phyloP scores from a whole-genome alignment of 441 rosid genomes.

The Adansonia grandidieri region DNA sequence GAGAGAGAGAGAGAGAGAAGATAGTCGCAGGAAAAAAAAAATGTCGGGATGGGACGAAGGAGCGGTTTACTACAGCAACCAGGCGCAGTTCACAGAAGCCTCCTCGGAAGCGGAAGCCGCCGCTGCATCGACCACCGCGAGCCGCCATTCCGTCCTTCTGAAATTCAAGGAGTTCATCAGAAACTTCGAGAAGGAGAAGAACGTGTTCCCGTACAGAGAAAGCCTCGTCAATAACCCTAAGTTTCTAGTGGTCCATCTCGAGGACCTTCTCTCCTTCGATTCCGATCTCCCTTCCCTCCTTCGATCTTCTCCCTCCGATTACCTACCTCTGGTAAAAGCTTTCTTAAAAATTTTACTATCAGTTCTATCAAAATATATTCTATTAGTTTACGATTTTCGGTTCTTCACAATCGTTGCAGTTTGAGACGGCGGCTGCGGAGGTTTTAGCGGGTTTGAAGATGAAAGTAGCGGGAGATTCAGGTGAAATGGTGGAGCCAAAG shows the following conservation, averaged over 20 bases:
- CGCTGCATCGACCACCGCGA: slow-evolving; percentile 60
- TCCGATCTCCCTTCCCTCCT: slow-evolving; percentile 79
- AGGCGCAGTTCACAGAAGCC: slow-evolving; percentile 70
- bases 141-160: slow-evolving; percentile 78
- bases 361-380: neutral
- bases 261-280: slow-evolving; percentile 82
- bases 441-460: slow-evolving; percentile 77
- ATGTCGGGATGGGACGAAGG: slow-evolving; percentile 99
- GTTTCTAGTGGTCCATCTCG: slow-evolving; percentile 67
- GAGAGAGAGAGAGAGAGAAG: neutral
- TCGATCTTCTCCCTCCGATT: slow-evolving; percentile 81
- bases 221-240: slow-evolving; percentile 76
- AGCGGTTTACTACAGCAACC: slow-evolving; percentile 83
- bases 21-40: slow-evolving; percentile 1
- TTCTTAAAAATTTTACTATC: neutral
- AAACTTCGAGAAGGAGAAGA: slow-evolving; percentile 69
- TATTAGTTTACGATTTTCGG: neutral
- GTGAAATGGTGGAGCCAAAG: slow-evolving; percentile 85
- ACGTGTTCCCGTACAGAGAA: slow-evolving; percentile 80
- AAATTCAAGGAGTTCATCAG: slow-evolving; percentile 86
- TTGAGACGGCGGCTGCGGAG: slow-evolving; percentile 91
- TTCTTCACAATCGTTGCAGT: slow-evolving; percentile 38
- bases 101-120: slow-evolving; percentile 59
- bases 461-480: slow-evolving; percentile 72
- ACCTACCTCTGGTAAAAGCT: slow-evolving; percentile 63